Evolutionary conservation across 768 basidiomycete genomes (phyloP).

Genomic region (Tulasnella sp.): DNA sequence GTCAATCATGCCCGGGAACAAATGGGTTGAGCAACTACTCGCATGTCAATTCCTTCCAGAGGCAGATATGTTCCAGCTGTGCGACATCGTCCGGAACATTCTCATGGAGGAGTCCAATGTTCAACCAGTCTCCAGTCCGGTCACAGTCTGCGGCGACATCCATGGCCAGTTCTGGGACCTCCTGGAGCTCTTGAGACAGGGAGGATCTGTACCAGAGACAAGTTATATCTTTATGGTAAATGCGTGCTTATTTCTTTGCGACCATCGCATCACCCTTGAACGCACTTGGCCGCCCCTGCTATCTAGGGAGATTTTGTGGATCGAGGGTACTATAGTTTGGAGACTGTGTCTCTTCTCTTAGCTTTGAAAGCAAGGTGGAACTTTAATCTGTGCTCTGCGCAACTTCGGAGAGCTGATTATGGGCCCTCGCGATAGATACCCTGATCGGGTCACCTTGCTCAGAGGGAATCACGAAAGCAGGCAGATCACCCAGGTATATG

Average conservation of each 20-base stretch:
- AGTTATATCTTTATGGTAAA: conserved; percentile 83
- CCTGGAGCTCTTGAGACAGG: conserved; percentile 75
- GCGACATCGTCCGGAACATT: conserved; percentile 28
- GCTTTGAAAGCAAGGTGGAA: conserved; percentile 77
- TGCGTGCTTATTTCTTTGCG: conserved; percentile 20
- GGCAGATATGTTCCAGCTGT: conserved; percentile 29
- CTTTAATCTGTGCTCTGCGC: neutral
- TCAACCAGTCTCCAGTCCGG: conserved; percentile 32
- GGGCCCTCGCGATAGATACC: too few relatives aligned
- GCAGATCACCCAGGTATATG: conserved; percentile 97
- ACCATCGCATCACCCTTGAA: neutral
- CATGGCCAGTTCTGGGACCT: conserved; percentile 36
- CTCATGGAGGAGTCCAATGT: conserved; percentile 35
- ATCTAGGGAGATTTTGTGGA: conserved; percentile 92
- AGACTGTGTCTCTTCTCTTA: conserved; percentile 83
- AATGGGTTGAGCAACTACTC: conserved; percentile 24
- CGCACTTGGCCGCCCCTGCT: neutral
- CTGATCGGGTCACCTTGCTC: conserved; percentile 81
- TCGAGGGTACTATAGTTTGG: conserved; percentile 88
- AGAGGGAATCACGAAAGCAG: conserved; percentile 95
- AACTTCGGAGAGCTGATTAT: neutral
- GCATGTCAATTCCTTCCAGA: conserved; percentile 32
- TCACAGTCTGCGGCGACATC: conserved; percentile 36
- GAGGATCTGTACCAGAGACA: conserved; percentile 75
- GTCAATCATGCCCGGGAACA: conserved; percentile 6